A percentile compares a stretch with the other conserved stretches of the same genome.
These are phyloP conservation scores for Backusella liffmaniae DNA, from an alignment of 192 early-diverging fungal genomes.

Conservation along the genomic window DNA sequence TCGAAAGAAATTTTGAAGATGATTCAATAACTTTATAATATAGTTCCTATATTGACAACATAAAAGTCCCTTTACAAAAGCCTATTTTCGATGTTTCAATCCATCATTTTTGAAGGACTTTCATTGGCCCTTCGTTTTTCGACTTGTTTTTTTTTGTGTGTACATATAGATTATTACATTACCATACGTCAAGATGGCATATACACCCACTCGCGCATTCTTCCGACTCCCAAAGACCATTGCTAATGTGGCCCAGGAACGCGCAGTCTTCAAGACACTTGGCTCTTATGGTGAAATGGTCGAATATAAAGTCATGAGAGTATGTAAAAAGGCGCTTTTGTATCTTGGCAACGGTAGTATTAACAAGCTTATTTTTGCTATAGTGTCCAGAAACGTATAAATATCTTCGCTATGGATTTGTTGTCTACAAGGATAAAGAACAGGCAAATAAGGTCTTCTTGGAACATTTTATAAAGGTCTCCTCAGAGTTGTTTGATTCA, in stretches of 20 bases:
- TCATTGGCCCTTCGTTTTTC: not conserved
- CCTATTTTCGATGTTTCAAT: no score
- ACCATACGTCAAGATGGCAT: not conserved
- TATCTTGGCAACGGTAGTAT: not conserved
- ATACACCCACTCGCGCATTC: constrained; percentile 14
- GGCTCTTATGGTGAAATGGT: constrained; percentile 29
- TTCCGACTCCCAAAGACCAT: constrained; percentile 15
- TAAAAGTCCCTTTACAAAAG: no score
- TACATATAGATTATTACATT: not conserved
- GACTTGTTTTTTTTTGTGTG: not conserved
- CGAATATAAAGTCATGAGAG: constrained; percentile 36
- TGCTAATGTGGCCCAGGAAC: constrained; percentile 12
- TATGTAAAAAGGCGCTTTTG: not conserved
- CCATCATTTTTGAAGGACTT: no score
- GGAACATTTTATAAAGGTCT: constrained; percentile 22
- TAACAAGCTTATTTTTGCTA: not conserved
- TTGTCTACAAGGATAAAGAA: constrained; percentile 26
- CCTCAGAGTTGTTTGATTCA: constrained; percentile 14
- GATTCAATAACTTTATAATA: no score
- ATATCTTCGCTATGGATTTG: constrained; percentile 30
- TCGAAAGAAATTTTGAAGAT: no score
- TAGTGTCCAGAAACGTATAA: constrained; percentile 31
- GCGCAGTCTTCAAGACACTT: constrained; percentile 24
- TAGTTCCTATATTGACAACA: no score
- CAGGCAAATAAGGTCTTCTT: constrained; percentile 19